A percentile compares a stretch with the other conserved stretches of the same genome.
Conservation (phyloP, 306 rosid species). For the Cicer bijugum region DNA sequence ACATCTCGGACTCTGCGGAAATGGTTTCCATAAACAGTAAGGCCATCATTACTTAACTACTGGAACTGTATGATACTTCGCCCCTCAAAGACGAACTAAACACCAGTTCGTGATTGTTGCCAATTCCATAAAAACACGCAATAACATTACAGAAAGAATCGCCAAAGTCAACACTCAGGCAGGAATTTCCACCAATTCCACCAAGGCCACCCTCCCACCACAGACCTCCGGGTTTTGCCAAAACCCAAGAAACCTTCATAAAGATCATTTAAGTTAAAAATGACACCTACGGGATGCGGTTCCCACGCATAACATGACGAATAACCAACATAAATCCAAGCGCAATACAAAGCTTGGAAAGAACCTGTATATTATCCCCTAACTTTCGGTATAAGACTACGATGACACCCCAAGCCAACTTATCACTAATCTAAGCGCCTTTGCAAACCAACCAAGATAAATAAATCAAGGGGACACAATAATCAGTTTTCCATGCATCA, state of each 20-base stretch:
- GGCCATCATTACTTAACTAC: slow-evolving; percentile 90
- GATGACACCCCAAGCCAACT: slow-evolving; percentile 43
- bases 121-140: slow-evolving; percentile 86
- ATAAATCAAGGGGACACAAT: slow-evolving; percentile 11
- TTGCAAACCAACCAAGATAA: slow-evolving; percentile 21
- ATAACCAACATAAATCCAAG: slow-evolving; percentile 61
- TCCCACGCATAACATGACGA: slow-evolving; percentile 61
- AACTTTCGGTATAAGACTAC: slow-evolving; percentile 40
- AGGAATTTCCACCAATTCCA: slow-evolving; percentile 84
- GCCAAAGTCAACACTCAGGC: slow-evolving; percentile 75
- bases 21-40: slow-evolving; percentile 89
- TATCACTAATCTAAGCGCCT: slow-evolving; percentile 37
- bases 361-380: slow-evolving; percentile 47
- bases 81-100: slow-evolving; percentile 83
- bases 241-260: slow-evolving; percentile 89
- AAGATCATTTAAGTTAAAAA: slow-evolving; percentile 83
- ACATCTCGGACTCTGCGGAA: slow-evolving; percentile 95
- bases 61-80: slow-evolving; percentile 72
- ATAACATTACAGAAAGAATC: slow-evolving; percentile 89
- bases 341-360: slow-evolving; percentile 51
- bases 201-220: slow-evolving; percentile 90
- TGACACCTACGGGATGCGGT: slow-evolving; percentile 55
- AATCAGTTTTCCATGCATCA: slow-evolving; percentile 14
- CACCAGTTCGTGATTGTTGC: slow-evolving; percentile 93
- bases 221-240: slow-evolving; percentile 77